A percentile compares a stretch with the other conserved stretches of the same genome.
phyloP scores from a whole-genome alignment of 306 rosid genomes.

The Chamaecrista fasciculata region DNA sequence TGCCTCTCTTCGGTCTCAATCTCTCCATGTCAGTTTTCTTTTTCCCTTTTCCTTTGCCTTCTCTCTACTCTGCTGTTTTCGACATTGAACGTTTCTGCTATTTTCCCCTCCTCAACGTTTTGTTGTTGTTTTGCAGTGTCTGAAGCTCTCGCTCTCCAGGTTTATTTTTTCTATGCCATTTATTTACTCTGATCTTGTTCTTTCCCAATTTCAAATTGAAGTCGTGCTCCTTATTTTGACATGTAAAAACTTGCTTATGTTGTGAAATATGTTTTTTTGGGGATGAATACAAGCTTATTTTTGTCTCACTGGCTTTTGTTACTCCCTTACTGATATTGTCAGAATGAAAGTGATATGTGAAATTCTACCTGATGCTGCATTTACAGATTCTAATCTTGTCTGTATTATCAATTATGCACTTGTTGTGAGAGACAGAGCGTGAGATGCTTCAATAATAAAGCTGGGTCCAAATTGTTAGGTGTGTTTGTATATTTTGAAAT shows the following conservation, averaged over 20 bases:
- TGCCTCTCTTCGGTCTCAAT: too few relatives aligned
- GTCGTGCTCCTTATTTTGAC: constrained; percentile 29
- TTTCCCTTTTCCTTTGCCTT: too few relatives aligned
- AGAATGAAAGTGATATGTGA: background rate
- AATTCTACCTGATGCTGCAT: background rate
- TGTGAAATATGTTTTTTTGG: constrained; percentile 15
- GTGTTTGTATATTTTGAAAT: background rate
- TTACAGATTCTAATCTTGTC: background rate
- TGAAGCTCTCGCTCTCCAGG: too few relatives aligned
- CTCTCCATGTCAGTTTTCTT: too few relatives aligned
- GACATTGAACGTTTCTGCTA: too few relatives aligned
- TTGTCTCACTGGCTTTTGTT: background rate
- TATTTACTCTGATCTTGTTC: too few relatives aligned
- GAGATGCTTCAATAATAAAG: background rate
- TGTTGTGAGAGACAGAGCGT: background rate
- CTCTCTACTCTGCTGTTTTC: too few relatives aligned
- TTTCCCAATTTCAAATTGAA: too few relatives aligned
- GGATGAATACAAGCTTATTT: background rate
- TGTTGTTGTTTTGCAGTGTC: too few relatives aligned
- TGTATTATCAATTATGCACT: background rate
- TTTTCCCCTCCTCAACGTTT: too few relatives aligned
- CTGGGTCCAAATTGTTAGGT: background rate
- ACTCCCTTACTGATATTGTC: background rate
- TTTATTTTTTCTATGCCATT: too few relatives aligned
- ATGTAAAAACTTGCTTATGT: constrained; percentile 37